Evolutionary conservation across 371 early-diverging fungal species (phyloP).

Genomic region (Capillidium rhysosporum): DNA sequence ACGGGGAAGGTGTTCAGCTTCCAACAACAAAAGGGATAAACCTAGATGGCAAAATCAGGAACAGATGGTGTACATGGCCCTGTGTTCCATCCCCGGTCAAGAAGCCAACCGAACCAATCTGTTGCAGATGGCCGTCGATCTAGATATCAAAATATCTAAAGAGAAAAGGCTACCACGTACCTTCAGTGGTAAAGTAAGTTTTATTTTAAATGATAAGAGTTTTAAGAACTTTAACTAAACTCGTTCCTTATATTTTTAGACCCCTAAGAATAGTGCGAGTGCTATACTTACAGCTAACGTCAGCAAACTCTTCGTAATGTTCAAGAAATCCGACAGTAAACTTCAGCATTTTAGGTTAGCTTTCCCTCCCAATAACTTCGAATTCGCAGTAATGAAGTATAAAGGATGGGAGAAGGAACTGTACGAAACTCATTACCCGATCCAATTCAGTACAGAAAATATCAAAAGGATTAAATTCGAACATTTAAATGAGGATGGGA

Average conservation of each 20-base stretch:
- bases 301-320: slow-evolving; percentile 53
- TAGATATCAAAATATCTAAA: slow-evolving; percentile 47
- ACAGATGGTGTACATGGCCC: slow-evolving; percentile 54
- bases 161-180: slow-evolving; percentile 47
- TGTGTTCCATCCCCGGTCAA: slow-evolving; percentile 41
- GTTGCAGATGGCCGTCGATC: slow-evolving; percentile 41
- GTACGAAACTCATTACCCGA: background rate
- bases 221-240: background rate
- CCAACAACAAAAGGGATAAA: slow-evolving; percentile 3
- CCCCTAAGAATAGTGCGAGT: slow-evolving; percentile 65
- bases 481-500: background rate
- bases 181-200: slow-evolving; percentile 58
- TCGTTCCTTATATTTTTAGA: too few species aligned
- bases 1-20: too few species aligned
- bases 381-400: slow-evolving; percentile 45
- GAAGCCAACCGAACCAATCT: slow-evolving; percentile 45
- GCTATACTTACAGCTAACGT: slow-evolving; percentile 58
- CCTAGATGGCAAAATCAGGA: slow-evolving; percentile 79
- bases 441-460: background rate
- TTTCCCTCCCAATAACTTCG: slow-evolving; percentile 52
- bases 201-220: background rate
- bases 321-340: slow-evolving; percentile 31
- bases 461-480: background rate
- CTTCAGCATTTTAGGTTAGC: slow-evolving; percentile 51
- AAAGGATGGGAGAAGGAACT: slow-evolving; percentile 9